Base-by-base conservation (phyloP, 73 alveolate genomes). In the Paramecium sonneborni region DNA sequence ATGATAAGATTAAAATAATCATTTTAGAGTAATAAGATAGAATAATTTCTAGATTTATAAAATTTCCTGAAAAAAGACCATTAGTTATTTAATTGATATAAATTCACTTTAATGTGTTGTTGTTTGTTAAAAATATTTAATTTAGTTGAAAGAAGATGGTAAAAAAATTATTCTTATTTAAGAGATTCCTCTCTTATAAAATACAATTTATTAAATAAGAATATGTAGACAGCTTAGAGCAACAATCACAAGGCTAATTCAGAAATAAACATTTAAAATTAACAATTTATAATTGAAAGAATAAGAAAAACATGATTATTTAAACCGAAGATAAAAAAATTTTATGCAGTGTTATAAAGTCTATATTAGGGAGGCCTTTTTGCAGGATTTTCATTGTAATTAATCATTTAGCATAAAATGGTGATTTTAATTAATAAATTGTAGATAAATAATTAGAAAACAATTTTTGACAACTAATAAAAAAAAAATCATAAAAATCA, bases 31-130 rank as follows among this genome's bases (percentile, higher is more conserved):
- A 74, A 15, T 24, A 68, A 44, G 18, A 6, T 4, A 0, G 12
- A 5, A 52, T 18, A 2, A 3, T 15, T 5, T 21, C 57, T 18
- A 74, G 87, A 35, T 74, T 62, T 74, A n/a, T 74, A n/a, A 74
- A 74, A 74, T 38, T 67, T 18, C n/a, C 62, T 32, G 88, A 86
- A 38, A 26, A 67, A 26, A 38, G 93, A 67, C 93, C 93, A 5
- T 57, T 79, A 6, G 93, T 85, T n/a, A 37, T 72, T 24, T 28
- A 86, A 43, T 21, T 86, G 5, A 12, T 86, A 24, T 21, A 67
- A 14, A 30, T 5, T 57, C 48, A 52, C 46, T 62, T 62, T 62
- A 62, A 39, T 57, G 44, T 7, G 85, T 86, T 8, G 69, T 35
- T 14, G 34, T 74, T 6, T 32, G 34, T 74, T 62, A 74, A 67